Percentiles rank a stretch among this genome's conserved stretches.
These are phyloP conservation scores for Mycena latifolia DNA, from an alignment of 768 basidiomycete genomes.

Conservation along the genomic window DNA sequence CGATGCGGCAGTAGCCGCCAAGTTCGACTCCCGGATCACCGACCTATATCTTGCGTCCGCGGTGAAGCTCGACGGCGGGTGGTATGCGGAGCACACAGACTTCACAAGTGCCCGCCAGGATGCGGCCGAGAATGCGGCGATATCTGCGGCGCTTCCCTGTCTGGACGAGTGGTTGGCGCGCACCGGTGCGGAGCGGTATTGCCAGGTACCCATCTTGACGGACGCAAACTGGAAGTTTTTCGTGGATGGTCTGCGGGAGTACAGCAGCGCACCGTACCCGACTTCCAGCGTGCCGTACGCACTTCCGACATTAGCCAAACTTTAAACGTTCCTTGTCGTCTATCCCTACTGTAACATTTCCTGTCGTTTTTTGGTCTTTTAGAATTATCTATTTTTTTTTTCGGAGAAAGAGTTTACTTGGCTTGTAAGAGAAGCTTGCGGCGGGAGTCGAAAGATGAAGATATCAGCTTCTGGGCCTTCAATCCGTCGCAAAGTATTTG, in stretches of 20 bases:
- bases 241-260: constrained; percentile 8
- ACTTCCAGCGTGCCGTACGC: too few species aligned
- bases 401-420: too few species aligned
- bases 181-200: constrained; percentile 33
- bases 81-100: constrained; percentile 54
- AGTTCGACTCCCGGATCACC: constrained; percentile 45
- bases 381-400: too few species aligned
- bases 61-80: constrained; percentile 51
- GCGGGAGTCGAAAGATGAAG: too few species aligned
- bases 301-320: too few species aligned
- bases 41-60: constrained; percentile 53
- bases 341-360: too few species aligned
- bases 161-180: constrained; percentile 38
- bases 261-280: background rate
- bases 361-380: too few species aligned
- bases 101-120: constrained; percentile 42
- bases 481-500: too few species aligned
- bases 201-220: constrained; percentile 41
- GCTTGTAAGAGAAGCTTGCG: too few species aligned
- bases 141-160: constrained; percentile 41
- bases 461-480: too few species aligned
- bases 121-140: constrained; percentile 49
- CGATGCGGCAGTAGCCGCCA: constrained; percentile 49
- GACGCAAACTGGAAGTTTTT: constrained; percentile 17
- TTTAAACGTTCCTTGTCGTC: too few species aligned